Evolutionary conservation across 2,329 filamentous ascomycete species (phyloP).

Genomic region (Colletotrichum neosansevieriae): DNA sequence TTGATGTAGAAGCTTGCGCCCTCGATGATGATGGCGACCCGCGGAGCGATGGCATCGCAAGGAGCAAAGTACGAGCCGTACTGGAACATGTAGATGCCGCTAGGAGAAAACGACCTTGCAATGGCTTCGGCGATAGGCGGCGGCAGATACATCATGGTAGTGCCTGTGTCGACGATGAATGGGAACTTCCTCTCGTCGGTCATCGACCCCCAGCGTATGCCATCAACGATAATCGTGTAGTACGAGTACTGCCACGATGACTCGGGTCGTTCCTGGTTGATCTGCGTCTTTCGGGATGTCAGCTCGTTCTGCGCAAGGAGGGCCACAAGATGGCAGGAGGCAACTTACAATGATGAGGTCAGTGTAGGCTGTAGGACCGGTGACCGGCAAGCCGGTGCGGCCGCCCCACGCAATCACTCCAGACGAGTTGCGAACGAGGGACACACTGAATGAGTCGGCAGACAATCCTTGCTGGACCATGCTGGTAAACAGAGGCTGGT

Average conservation of each 20-base stretch:
- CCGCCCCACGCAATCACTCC: constrained; percentile 63
- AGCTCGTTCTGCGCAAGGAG: constrained; percentile 1
- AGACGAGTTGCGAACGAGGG: constrained; percentile 60
- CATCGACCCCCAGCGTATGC: constrained; percentile 57
- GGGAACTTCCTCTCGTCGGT: constrained; percentile 58
- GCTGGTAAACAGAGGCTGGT: constrained; percentile 62
- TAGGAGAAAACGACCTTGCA: constrained; percentile 59
- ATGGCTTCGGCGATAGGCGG: constrained; percentile 63
- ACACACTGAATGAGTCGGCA: constrained; percentile 61
- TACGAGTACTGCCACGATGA: constrained; percentile 62
- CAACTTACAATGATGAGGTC: constrained; percentile 60
- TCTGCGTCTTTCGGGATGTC: constrained; percentile 54
- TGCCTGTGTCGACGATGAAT: constrained; percentile 65
- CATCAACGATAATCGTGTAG: constrained; percentile 65
- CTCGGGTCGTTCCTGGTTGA: constrained; percentile 51
- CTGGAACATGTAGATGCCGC: constrained; percentile 59
- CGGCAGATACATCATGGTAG: constrained; percentile 63
- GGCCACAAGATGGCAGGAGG: neutral
- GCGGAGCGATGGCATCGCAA: constrained; percentile 61
- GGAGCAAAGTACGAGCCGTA: constrained; percentile 62
- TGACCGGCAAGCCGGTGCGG: constrained; percentile 50
- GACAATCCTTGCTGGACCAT: constrained; percentile 60
- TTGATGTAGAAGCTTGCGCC: constrained; percentile 60
- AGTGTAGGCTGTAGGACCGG: constrained; percentile 48
- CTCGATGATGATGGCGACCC: constrained; percentile 59